These are phyloP conservation scores for Otatea glauca DNA, from an alignment of 176 grass and related monocot species.

Conservation along the genomic window DNA sequence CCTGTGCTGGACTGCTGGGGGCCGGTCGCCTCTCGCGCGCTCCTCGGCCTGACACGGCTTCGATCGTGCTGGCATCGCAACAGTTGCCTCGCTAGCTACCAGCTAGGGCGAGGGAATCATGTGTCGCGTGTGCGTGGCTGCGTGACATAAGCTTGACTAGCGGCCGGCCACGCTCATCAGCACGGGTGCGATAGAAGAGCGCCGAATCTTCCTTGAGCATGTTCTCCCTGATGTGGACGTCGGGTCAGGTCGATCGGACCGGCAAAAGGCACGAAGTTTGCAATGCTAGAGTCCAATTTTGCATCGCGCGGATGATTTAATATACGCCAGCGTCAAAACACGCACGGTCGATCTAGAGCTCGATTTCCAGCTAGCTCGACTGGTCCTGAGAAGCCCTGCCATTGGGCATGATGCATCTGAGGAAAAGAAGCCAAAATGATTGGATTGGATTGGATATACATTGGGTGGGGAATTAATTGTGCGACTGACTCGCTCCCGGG, in stretches of 20 bases:
- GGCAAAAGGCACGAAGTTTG: background rate
- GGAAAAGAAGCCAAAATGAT: slow-evolving; percentile 32
- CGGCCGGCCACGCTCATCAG: background rate
- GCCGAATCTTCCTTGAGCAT: background rate
- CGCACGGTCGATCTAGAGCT: background rate
- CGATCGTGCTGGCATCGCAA: background rate
- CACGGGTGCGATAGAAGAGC: background rate
- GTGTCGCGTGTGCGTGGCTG: background rate
- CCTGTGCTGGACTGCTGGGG: background rate
- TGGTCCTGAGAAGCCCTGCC: background rate
- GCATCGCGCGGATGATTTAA: background rate
- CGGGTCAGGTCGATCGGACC: background rate
- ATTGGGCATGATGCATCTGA: slow-evolving; percentile 32
- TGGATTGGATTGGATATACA: background rate
- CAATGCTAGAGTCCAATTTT: background rate
- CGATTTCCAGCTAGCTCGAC: background rate
- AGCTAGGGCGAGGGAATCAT: background rate
- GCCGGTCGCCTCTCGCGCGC: background rate
- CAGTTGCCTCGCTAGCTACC: background rate
- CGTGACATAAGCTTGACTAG: background rate
- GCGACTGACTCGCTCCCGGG: background rate
- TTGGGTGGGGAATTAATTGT: slow-evolving; percentile 8
- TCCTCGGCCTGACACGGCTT: background rate
- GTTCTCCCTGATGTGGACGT: background rate
- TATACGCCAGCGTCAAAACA: background rate